Evolutionary conservation across 345 rosid genomes (phyloP), one percentile per base, ranked within the genome.

Genomic region (Mangifera indica): DNA sequence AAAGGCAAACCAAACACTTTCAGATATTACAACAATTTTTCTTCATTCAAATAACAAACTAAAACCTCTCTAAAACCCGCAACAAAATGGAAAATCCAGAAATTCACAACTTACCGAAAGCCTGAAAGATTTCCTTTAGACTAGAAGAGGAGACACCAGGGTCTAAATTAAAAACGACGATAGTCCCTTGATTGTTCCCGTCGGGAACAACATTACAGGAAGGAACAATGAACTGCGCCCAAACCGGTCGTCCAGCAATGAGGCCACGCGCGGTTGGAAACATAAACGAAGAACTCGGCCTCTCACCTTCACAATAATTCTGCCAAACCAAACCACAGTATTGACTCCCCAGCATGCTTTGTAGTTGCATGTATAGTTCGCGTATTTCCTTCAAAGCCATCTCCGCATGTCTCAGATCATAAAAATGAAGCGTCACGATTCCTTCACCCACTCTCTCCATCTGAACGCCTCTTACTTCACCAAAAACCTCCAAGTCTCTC

Each of bases 141-240:
- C 45, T 45, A 1, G 75, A 17, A 2, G 90, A 78, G 21, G 98
- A 85, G 66, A 87, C 86, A 72, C 74, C 76, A 8, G 96, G 89
- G 81, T 90, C 89, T 46, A 95, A 74, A 77, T 95, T 95, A 85
- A 95, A 84, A 26, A 91, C 73, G 20, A 95, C 97, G 0, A 95
- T 79, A 0, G 97, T 89, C 46, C 99, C 99, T 79, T 95, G 99
- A 72, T 95, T 95, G 59, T 77, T 81, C 25, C 97, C 98, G 18
- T 87, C 87, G 6, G 87, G 87, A 20, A 89, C 77, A 11, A 84
- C 88, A 67, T 78, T 85, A 40, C 82, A 71, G 7, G 86, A 73
- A 58, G 99, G 97, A 46, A 92, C 71, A 14, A 78, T 78, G 72
- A 81, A 95, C 77, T 91, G 87, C 42, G 97, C 93, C 92, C 93